Evolutionary conservation across 2,329 filamentous ascomycete genomes (phyloP), one percentile per base, ranked within the genome.

Genomic region (Dothistroma pini): DNA sequence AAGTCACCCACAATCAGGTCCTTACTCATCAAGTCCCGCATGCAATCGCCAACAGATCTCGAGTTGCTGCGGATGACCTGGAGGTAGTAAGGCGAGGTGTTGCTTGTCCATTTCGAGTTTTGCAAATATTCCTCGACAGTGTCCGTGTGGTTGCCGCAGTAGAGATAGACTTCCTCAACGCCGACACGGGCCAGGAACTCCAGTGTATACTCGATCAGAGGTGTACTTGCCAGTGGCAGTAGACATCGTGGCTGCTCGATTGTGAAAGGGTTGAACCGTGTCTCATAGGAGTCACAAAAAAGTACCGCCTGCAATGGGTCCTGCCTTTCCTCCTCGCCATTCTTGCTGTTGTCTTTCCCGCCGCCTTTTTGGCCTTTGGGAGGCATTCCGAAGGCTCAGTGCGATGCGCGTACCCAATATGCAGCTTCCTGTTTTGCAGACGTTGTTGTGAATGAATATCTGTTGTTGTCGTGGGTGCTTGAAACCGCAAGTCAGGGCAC

Each of bases 191-290:
- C 92, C 0, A 99, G 86, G 71, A 96, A 97, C 73, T 97, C 93
- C 71, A 97, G 87, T 4, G 93, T 97, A 75, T 99, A 97, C 76
- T 99, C 95, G 78, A 99, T 96, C 65, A 99, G 82, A 38, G 95
- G 93, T 1, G 89, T 93, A 75, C 97, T 97, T 62, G 91, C 95
- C 62, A 99, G 83, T 11, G 93, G 92, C 7, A 99, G 83, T 34
- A 99, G 88, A 80, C 95, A 97, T 90, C 95, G 85, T 72, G 95
- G 95, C 68, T 85, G 89, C 74, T 96, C 90, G 60, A 96, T 79
- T 0, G 92, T 93, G 73, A 97, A 95, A 0, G 95, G 95, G 69
- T 84, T 86, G 78, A 96, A 99, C 75, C 91, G 84, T 53, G 91
- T 92, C 76, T 97, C 93, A 75, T 96, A 99, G 0, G 91, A 93